Conservation (phyloP, 352 stramenopile species). For the Thraustotheca clavata region DNA sequence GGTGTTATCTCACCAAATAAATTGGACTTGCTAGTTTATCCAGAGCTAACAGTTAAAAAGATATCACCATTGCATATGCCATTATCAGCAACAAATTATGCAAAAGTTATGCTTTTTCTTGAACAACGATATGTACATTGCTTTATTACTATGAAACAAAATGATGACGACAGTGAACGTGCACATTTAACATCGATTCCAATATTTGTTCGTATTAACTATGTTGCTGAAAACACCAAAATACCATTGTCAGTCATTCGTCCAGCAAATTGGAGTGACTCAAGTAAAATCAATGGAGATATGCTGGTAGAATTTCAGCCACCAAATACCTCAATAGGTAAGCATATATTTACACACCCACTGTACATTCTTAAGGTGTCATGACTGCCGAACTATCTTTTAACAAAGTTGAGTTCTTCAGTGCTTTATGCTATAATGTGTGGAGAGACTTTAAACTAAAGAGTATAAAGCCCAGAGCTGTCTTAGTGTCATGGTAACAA, state of each 20-base stretch:
- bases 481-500: background rate
- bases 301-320: conserved; percentile 15
- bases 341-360: background rate
- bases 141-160: background rate
- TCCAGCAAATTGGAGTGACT: background rate
- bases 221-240: conserved; percentile 10
- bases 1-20: background rate
- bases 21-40: background rate
- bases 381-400: conserved; percentile 15
- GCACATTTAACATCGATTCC: background rate
- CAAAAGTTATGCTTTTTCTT: conserved; percentile 12
- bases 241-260: conserved; percentile 1
- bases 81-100: conserved; percentile 8
- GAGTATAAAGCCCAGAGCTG: background rate
- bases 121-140: conserved; percentile 1
- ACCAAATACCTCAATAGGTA: background rate
- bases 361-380: background rate
- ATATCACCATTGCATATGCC: conserved; percentile 12
- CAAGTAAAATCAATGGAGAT: conserved; percentile 5
- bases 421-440: conserved; percentile 1
- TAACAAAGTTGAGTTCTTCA: conserved; percentile 20
- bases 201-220: conserved; percentile 13
- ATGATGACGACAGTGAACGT: background rate
- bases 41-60: conserved; percentile 12
- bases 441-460: conserved; percentile 9